Conservation (phyloP, 306 rosid species). For the Ceratonia siliqua region DNA sequence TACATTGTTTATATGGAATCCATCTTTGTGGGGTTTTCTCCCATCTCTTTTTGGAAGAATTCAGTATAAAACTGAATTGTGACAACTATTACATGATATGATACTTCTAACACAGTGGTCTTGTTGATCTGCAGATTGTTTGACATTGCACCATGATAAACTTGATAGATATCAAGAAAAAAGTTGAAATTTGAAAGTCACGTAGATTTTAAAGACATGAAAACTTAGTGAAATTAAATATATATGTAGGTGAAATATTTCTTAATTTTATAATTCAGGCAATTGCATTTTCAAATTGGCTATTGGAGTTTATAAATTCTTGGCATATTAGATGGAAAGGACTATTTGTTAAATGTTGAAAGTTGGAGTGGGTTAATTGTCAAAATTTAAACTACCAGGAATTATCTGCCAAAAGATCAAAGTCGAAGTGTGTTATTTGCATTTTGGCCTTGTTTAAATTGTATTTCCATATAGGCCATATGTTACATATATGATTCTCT, state of each 20-base stretch:
- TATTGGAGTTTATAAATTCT: too few species aligned
- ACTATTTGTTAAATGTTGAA: background rate
- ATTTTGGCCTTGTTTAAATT: too few species aligned
- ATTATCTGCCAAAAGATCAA: too few species aligned
- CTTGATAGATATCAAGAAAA: background rate
- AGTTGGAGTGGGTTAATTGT: background rate
- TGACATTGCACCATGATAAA: background rate
- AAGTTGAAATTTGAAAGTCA: conserved; percentile 17
- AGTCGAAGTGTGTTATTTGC: too few species aligned
- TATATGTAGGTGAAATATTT: background rate
- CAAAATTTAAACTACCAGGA: too few species aligned
- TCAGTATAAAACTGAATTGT: background rate
- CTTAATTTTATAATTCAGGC: background rate
- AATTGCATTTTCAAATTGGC: background rate
- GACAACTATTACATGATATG: background rate
- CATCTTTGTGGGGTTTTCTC: background rate
- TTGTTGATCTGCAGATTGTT: background rate
- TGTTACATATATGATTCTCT: background rate
- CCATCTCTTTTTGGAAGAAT: background rate
- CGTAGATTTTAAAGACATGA: conserved; percentile 9
- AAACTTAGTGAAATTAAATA: background rate
- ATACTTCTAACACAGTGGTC: background rate
- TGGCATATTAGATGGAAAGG: too few species aligned
- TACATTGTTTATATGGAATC: background rate
- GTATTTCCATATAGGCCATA: background rate